Percentiles rank a stretch among this genome's conserved stretches.
phyloP scores from a whole-genome alignment of 2,329 filamentous ascomycete genomes.

The Botrytis fabae region DNA sequence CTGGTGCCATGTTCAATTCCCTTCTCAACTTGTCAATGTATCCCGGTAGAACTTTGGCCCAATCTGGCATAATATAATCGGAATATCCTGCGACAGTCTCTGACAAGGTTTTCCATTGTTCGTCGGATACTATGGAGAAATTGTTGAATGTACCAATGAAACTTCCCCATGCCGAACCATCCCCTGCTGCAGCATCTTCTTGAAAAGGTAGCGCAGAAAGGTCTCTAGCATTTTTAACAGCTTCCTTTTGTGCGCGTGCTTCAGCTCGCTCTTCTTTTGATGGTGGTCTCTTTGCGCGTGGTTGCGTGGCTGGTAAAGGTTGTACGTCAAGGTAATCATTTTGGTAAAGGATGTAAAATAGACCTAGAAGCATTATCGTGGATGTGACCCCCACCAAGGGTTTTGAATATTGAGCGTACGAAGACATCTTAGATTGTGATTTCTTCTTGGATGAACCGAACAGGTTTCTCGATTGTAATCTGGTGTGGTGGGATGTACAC shows the following conservation, averaged over 20 bases:
- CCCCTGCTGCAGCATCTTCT: constrained; percentile 26
- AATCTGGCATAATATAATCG: constrained; percentile 75
- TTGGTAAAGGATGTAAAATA: constrained; percentile 39
- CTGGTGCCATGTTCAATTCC: constrained; percentile 83
- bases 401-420: constrained; percentile 19
- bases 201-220: constrained; percentile 36
- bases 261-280: constrained; percentile 28
- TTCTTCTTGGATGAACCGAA: constrained; percentile 28
- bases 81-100: constrained; percentile 54
- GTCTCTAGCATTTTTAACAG: constrained; percentile 32
- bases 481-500: not conserved
- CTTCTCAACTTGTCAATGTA: constrained; percentile 81
- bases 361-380: constrained; percentile 31
- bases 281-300: constrained; percentile 31
- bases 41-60: constrained; percentile 74
- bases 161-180: constrained; percentile 38
- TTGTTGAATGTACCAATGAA: constrained; percentile 37
- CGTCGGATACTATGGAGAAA: constrained; percentile 55
- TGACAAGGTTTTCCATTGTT: constrained; percentile 56
- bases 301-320: constrained; percentile 38
- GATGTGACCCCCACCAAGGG: constrained; percentile 34
- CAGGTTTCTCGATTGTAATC: constrained; percentile 24
- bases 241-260: constrained; percentile 31
- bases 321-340: constrained; percentile 37
- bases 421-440: constrained; percentile 29